A percentile compares a stretch with the other conserved stretches of the same genome.
These are phyloP conservation scores for Diaporthe sp. DNA, from an alignment of 2,329 filamentous ascomycete species.

Conservation along the genomic window DNA sequence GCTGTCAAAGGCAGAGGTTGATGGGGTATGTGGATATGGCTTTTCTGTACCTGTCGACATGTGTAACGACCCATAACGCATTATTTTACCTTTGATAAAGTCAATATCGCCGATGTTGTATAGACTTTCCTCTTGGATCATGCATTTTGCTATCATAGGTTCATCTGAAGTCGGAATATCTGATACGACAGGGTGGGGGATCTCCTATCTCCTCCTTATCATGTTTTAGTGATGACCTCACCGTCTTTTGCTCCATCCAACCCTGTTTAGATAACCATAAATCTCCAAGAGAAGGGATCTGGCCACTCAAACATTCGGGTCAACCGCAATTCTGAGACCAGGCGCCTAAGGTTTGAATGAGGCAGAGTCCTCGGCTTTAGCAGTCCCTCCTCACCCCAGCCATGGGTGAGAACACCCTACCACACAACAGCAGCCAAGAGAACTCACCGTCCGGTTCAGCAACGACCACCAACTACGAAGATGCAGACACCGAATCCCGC, in stretches of 20 bases:
- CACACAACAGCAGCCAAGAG: neutral
- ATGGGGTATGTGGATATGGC: accelerated
- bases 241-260: neutral
- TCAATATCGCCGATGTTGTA: neutral
- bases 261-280: no score
- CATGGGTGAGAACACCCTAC: neutral
- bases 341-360: neutral
- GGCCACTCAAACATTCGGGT: no score
- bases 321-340: neutral
- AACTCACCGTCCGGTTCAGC: neutral
- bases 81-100: neutral
- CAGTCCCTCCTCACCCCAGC: neutral
- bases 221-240: slow-evolving; percentile 15
- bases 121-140: neutral
- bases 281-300: no score
- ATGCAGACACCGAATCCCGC: neutral
- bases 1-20: neutral
- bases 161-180: neutral
- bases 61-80: neutral
- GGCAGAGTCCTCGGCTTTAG: no score
- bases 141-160: neutral
- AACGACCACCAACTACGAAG: neutral
- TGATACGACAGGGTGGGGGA: neutral
- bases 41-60: neutral
- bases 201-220: slow-evolving; percentile 18